These are phyloP conservation scores for Pyricularia sp. DNA, from an alignment of 2,329 filamentous ascomycete species.

Conservation along the genomic window DNA sequence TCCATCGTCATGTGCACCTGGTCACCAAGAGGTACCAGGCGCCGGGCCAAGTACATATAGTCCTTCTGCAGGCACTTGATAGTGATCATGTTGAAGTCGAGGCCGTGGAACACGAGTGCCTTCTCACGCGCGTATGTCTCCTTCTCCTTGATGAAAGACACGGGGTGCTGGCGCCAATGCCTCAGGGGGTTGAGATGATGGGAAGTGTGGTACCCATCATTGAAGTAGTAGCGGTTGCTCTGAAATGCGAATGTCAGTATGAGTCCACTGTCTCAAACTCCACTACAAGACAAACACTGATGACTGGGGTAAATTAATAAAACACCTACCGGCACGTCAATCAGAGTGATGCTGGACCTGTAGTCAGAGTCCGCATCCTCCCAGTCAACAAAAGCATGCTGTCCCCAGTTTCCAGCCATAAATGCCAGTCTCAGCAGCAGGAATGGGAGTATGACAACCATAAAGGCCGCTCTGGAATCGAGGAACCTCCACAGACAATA, in stretches of 20 bases:
- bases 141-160: slow-evolving; percentile 59
- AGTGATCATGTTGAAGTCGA: slow-evolving; percentile 70
- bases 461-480: slow-evolving; percentile 44
- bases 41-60: slow-evolving; percentile 54
- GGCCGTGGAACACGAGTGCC: slow-evolving; percentile 67
- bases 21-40: slow-evolving; percentile 57
- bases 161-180: slow-evolving; percentile 71
- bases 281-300: too few species aligned
- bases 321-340: slow-evolving; percentile 60
- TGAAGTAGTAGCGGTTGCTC: slow-evolving; percentile 74
- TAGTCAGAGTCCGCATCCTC: slow-evolving; percentile 65
- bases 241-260: slow-evolving; percentile 16
- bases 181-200: slow-evolving; percentile 67
- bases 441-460: slow-evolving; percentile 55
- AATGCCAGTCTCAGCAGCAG: slow-evolving; percentile 53
- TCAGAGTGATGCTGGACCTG: slow-evolving; percentile 63
- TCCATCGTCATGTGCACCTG: slow-evolving; percentile 55
- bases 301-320: not conserved
- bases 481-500: slow-evolving; percentile 31
- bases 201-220: slow-evolving; percentile 71
- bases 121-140: slow-evolving; percentile 50
- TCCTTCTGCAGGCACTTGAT: slow-evolving; percentile 58
- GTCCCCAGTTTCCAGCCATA: slow-evolving; percentile 77
- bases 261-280: too few species aligned
- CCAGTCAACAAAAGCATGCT: slow-evolving; percentile 69